phyloP scores from a whole-genome alignment of 495 filamentous ascomycete genomes.

The Thozetella sp. region DNA sequence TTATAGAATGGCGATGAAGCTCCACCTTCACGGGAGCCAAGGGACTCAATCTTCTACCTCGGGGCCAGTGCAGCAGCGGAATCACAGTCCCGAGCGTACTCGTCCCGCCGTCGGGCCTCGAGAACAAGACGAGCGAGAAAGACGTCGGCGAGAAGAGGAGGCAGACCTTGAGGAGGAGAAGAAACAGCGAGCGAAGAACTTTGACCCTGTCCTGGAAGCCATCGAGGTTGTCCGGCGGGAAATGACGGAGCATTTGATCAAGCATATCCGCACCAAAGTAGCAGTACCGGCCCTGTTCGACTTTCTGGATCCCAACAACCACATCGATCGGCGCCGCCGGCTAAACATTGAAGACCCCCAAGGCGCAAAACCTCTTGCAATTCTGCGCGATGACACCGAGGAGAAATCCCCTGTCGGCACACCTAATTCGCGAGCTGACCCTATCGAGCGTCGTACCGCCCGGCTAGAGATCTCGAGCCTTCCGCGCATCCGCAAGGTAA shows the following conservation, averaged over 20 bases:
- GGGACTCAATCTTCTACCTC: slow-evolving; percentile 48
- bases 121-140: slow-evolving; percentile 45
- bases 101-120: slow-evolving; percentile 44
- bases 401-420: slow-evolving; percentile 63
- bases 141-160: slow-evolving; percentile 62
- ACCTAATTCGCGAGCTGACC: slow-evolving; percentile 67
- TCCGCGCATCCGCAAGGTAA: slow-evolving; percentile 71
- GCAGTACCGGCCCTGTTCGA: slow-evolving; percentile 80
- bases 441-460: slow-evolving; percentile 47
- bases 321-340: slow-evolving; percentile 71
- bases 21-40: slow-evolving; percentile 68
- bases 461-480: slow-evolving; percentile 65
- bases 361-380: slow-evolving; percentile 39
- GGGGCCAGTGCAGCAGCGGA: slow-evolving; percentile 14
- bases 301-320: slow-evolving; percentile 80
- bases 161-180: slow-evolving; percentile 85
- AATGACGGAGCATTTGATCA: slow-evolving; percentile 79
- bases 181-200: slow-evolving; percentile 73
- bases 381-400: slow-evolving; percentile 49
- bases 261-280: slow-evolving; percentile 82
- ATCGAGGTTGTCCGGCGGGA: slow-evolving; percentile 77
- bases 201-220: slow-evolving; percentile 86
- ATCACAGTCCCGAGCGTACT: slow-evolving; percentile 30
- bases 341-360: slow-evolving; percentile 75
- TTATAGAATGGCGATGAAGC: slow-evolving; percentile 91